Base-by-base conservation (phyloP, 2,329 filamentous ascomycete species). In the Sarocladium strictum region DNA sequence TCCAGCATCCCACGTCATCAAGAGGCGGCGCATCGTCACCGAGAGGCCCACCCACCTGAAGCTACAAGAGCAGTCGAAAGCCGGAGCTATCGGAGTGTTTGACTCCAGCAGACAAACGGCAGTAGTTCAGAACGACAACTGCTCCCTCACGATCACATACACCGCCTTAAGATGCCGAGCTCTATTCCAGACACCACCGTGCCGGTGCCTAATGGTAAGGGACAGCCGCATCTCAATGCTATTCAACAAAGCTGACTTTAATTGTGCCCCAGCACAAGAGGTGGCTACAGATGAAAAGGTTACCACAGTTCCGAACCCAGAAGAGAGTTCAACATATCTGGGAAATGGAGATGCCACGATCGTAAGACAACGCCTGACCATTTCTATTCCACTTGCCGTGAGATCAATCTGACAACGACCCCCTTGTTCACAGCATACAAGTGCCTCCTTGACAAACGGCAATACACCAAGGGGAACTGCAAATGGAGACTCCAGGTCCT, bases 231-330 rank as follows among this genome's bases (percentile, higher is more conserved):
- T 3, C 3, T 24, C 3, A 11, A 49, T 11, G 24, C n/a, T 9
- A 29, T 29, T 5, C n/a, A 19, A 49, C 14, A n/a, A 32, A 3
- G 43, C 14, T 49, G n/a, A 29, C 10, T 15, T 29, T n/a, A 29
- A 27, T 6, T 15, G 15, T 45, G 37, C 6, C 17, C 29, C 19
- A 52, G 49, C 27, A 17, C 49, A 37, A 7, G 49, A 52, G 10
- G 29, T 37, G 5, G 9, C 38, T 6, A 23, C 57, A 14, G 56
- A 60, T 53, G 59, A 63, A 53, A 64, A 64, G 50, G 60, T 62
- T 45, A 58, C 58, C 21, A 60, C 58, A 12, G 55, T 60, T 32
- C 54, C 60, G 3, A 61, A 63, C 38, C 56, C 58, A 21, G 57
- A 49, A 59, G 29, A 55, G 37, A 33, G 52, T 59, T 21, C 53